Evolutionary conservation across 805 yeast species (phyloP).

Genomic region (Cyberlindnera bimundalis): DNA sequence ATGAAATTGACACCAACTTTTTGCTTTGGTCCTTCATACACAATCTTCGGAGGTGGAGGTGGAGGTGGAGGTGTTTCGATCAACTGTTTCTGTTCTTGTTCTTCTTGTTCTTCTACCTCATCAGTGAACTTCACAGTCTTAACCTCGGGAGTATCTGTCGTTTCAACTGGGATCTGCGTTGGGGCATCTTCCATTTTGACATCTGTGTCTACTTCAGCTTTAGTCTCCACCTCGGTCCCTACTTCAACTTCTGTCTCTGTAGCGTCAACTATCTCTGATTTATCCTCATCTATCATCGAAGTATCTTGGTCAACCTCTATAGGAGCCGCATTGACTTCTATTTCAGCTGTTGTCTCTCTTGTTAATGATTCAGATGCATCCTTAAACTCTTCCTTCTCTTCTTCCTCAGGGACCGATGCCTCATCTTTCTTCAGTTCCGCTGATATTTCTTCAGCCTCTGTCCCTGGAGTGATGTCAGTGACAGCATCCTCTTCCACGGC

Average conservation of each 20-base stretch:
- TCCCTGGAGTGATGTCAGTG: too few species aligned
- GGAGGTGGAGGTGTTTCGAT: slow-evolving; percentile 6
- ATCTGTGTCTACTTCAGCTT: neutral
- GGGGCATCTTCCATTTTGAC: slow-evolving; percentile 3
- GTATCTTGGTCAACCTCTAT: neutral
- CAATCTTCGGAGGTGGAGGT: slow-evolving; percentile 22
- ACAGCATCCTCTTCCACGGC: neutral
- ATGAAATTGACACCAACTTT: slow-evolving; percentile 53
- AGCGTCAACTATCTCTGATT: too few species aligned
- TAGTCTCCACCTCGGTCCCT: neutral
- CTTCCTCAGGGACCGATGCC: too few species aligned
- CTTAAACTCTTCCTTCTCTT: neutral
- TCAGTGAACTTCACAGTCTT: slow-evolving; percentile 24
- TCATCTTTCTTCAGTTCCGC: neutral
- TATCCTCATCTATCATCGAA: slow-evolving; percentile 1
- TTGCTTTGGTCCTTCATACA: slow-evolving; percentile 69
- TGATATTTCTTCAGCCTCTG: too few species aligned
- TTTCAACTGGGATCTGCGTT: neutral
- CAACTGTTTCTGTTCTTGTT: neutral
- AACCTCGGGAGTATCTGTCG: neutral
- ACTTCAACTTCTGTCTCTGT: neutral
- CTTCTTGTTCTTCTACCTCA: slow-evolving; percentile 3
- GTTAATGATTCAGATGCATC: neutral
- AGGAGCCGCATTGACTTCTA: neutral
- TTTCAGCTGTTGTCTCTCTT: neutral